Evolutionary conservation across 306 rosid genomes (phyloP).

Genomic region (Acacia melanoxylon): DNA sequence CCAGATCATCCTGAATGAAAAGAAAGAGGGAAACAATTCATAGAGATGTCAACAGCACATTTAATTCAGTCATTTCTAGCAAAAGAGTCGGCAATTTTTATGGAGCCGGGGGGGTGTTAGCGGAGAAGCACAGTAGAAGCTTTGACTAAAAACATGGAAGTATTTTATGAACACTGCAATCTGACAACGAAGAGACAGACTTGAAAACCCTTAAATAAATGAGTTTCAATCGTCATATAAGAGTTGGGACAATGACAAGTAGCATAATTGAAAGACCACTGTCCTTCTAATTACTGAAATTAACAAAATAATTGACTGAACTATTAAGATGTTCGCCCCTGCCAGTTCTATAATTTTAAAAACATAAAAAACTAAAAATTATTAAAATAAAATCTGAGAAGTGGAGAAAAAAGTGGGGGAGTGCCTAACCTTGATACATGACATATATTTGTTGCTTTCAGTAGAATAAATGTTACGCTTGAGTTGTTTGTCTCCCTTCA

Average conservation of each 20-base stretch:
- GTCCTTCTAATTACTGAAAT: conserved; percentile 23
- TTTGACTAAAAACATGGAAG: background rate
- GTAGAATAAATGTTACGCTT: conserved; percentile 49
- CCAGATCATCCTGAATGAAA: conserved; percentile 18
- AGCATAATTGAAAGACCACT: background rate
- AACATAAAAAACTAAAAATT: background rate
- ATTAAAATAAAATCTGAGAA: background rate
- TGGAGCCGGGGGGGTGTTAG: background rate
- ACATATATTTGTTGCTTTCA: conserved; percentile 85
- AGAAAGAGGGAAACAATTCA: background rate
- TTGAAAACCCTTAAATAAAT: background rate
- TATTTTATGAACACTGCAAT: background rate
- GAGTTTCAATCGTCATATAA: background rate
- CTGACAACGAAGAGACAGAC: background rate
- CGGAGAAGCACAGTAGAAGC: conserved; percentile 1
- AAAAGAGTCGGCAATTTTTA: background rate
- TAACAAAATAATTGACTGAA: conserved; percentile 18
- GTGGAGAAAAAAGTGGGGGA: background rate
- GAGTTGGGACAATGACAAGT: background rate
- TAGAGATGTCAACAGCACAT: background rate
- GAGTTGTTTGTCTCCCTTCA: conserved; percentile 58
- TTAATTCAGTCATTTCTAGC: background rate
- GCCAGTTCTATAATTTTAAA: conserved; percentile 1
- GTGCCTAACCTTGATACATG: conserved; percentile 84
- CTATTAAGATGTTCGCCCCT: conserved; percentile 17